Base-by-base conservation (phyloP, 148 eudicot species). In the Vaccinium darrowii region DNA sequence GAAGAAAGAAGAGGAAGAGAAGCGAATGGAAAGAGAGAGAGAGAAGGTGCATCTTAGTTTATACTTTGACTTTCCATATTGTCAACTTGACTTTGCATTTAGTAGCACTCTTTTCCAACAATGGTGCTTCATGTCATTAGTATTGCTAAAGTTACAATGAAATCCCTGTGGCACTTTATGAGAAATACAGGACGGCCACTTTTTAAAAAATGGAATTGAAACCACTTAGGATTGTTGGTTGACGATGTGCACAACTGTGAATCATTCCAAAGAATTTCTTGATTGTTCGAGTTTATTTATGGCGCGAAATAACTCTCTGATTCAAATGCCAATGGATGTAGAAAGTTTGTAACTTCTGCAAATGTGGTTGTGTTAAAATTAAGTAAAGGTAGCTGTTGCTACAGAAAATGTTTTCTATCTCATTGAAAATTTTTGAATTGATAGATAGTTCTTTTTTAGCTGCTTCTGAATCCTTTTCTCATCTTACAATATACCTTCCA, bases 1-100 rank as follows among this genome's bases (percentile, higher is more conserved):
- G 89, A 97, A 97, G 93, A 97, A 97, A 88, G 99, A 95, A 94
- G 99, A 97, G 94, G 99, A 95, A 89, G 99, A 97, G 82, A 97
- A 86, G 88, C 91, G 79, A 88, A 84, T 84, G 90, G 99, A 97
- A 91, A 93, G 98, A 87, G 99, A 97, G 87, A 91, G 88, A 88
- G 99, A 97, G 88, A 97, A 97, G 99, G 99, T 95, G 89, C 65
- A 72, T 79, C 73, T 51, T 86, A 8, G 7, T 52, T 81, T 81
- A 52, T 53, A 54, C 47, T 30, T 30, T 71, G 16, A 27, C 19
- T 14, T 36, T 72, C 47, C 3, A 1, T 72, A 25, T 76, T 76
- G 57, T 39, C n/a, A 43, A n/a, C 19, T 50, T 49, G 56, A 33
- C 7, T 47, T 74, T 19, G 52, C 52, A 50, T 86, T 16, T 62